Percentiles rank a stretch among this genome's conserved stretches.
Evolutionary conservation across 2,329 filamentous ascomycete species (phyloP).

Genomic region (Fusarium nanum): DNA sequence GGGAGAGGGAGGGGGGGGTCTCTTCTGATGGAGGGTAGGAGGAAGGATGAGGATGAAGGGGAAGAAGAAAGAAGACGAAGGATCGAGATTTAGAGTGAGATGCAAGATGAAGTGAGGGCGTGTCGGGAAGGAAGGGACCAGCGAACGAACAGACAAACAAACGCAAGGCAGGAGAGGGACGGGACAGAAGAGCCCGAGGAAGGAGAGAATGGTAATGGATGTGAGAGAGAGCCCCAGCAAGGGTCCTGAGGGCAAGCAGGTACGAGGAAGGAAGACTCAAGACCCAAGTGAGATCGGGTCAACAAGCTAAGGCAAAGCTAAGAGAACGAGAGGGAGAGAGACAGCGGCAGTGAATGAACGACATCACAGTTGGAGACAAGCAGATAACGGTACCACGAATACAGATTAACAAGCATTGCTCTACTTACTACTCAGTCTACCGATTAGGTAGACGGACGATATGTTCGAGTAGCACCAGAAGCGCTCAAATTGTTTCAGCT

Average conservation of each 20-base stretch:
- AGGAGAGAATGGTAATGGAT: conserved; percentile 12
- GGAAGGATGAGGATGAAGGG: conserved; percentile 9
- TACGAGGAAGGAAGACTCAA: conserved; percentile 6
- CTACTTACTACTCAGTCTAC: not conserved
- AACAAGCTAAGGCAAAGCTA: conserved; percentile 33
- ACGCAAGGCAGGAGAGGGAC: conserved; percentile 9
- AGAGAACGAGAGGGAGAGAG: conserved; percentile 35
- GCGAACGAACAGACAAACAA: not conserved
- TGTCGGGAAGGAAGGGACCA: conserved; percentile 20
- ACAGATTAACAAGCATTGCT: not conserved
- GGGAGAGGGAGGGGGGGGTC: conserved; percentile 10
- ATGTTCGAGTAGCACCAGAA: conserved; percentile 35
- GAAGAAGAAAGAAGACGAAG: conserved; percentile 28
- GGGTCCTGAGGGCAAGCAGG: conserved; percentile 1
- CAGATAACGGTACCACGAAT: conserved; percentile 3
- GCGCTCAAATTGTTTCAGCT: conserved; percentile 34
- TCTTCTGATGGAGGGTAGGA: conserved; percentile 21
- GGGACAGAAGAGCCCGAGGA: conserved; percentile 3
- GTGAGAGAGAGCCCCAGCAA: conserved; percentile 5
- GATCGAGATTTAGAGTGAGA: conserved; percentile 41
- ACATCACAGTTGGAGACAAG: not conserved
- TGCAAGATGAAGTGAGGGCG: conserved; percentile 41
- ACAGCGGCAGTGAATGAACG: conserved; percentile 39
- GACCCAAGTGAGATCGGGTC: conserved; percentile 1
- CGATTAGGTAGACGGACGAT: not conserved